Evolutionary conservation across 257 asterid genomes (phyloP).

Genomic region (Buddleja alternifolia): DNA sequence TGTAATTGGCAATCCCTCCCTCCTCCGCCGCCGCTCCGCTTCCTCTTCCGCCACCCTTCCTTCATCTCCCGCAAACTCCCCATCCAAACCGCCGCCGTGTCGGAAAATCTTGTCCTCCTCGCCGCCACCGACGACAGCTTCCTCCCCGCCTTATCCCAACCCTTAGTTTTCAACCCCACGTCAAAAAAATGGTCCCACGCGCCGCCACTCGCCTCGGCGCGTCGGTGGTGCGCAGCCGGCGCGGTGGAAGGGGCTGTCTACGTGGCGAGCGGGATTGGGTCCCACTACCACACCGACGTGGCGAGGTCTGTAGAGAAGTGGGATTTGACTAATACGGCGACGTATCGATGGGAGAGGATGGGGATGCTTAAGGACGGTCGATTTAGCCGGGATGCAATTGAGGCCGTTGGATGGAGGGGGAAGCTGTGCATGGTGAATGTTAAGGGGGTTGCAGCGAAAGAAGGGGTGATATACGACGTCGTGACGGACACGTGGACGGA

Average conservation of each 20-base stretch:
- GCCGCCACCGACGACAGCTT: constrained; percentile 74
- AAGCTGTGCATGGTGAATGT: constrained; percentile 87
- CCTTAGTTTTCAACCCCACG: constrained; percentile 58
- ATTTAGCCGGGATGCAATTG: constrained; percentile 89
- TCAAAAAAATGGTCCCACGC: constrained; percentile 51
- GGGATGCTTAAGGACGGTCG: constrained; percentile 55
- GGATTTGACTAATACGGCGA: constrained; percentile 35
- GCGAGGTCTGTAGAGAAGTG: constrained; percentile 78
- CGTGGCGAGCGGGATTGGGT: constrained; percentile 85
- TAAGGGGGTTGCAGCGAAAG: constrained; percentile 67
- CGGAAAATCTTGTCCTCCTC: constrained; percentile 60
- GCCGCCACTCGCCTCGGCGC: constrained; percentile 56
- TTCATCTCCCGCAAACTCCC: constrained; percentile 78
- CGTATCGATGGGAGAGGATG: constrained; percentile 61
- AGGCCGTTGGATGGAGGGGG: constrained; percentile 80
- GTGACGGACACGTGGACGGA: constrained; percentile 54
- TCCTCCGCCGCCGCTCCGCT: constrained; percentile 44
- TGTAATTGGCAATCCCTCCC: constrained; percentile 60
- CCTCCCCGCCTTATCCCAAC: constrained; percentile 69
- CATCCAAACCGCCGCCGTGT: constrained; percentile 58
- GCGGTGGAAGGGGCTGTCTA: constrained; percentile 39
- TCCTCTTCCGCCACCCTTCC: constrained; percentile 77
- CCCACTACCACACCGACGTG: constrained; percentile 52
- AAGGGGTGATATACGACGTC: constrained; percentile 63
- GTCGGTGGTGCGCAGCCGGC: constrained; percentile 91